phyloP scores from a whole-genome alignment of 2,329 filamentous ascomycete genomes.

The Harringtonia aguacate region DNA sequence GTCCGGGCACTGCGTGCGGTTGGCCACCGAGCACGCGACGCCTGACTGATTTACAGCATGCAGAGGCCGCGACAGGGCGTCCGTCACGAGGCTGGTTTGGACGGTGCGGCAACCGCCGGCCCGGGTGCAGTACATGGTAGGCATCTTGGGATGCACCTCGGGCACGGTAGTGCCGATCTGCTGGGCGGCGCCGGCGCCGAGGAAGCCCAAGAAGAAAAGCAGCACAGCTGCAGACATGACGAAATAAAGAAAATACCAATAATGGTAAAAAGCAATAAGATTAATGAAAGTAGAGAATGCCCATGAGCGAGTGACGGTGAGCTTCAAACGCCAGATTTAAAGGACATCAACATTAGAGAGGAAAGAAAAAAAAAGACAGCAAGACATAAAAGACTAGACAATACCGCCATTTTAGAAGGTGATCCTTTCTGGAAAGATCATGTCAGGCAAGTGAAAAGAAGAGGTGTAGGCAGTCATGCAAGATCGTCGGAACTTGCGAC shows the following conservation, averaged over 20 bases:
- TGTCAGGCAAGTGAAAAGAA: no score
- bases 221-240: background rate
- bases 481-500: background rate
- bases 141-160: slow-evolving; percentile 16
- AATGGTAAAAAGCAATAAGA: background rate
- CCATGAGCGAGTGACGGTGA: no score
- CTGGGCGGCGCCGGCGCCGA: slow-evolving; percentile 8
- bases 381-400: background rate
- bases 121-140: slow-evolving; percentile 15
- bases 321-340: no score
- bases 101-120: slow-evolving; percentile 12
- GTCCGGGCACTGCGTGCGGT: slow-evolving; percentile 26
- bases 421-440: no score
- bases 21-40: slow-evolving; percentile 11
- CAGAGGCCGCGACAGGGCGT: slow-evolving; percentile 12
- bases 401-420: background rate
- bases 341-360: no score
- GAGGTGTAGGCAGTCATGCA: background rate
- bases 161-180: slow-evolving; percentile 14
- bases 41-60: slow-evolving; percentile 11
- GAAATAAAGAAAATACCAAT: background rate
- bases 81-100: slow-evolving; percentile 14
- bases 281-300: no score
- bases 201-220: background rate
- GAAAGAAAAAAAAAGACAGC: background rate